Evolutionary conservation across 148 eudicot genomes (phyloP).

Genomic region (Cornus kousa): DNA sequence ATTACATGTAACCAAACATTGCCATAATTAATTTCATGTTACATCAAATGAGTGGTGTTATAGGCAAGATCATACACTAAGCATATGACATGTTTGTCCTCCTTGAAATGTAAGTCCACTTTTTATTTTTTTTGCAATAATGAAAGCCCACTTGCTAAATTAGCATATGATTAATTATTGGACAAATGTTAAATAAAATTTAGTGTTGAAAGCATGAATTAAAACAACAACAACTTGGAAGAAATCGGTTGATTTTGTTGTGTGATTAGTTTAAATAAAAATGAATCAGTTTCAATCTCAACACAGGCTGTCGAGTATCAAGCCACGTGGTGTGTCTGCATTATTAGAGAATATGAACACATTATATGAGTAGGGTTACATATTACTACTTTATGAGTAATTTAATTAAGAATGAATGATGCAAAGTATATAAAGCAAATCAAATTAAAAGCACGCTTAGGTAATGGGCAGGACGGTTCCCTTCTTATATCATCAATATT

Average conservation of each 20-base stretch:
- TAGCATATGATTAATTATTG: too few species aligned
- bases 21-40: too few species aligned
- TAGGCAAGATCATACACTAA: too few species aligned
- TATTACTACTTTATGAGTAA: too few species aligned
- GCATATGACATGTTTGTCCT: too few species aligned
- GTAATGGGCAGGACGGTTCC: slow-evolving; percentile 17
- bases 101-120: too few species aligned
- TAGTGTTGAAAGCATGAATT: background rate
- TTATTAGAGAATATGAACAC: background rate
- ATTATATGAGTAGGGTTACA: background rate
- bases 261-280: background rate
- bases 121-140: too few species aligned
- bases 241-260: too few species aligned
- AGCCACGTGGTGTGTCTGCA: slow-evolving; percentile 14
- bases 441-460: background rate
- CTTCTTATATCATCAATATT: background rate
- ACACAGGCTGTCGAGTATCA: slow-evolving; percentile 15
- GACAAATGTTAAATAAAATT: background rate
- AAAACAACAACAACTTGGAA: too few species aligned
- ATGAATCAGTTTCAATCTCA: slow-evolving; percentile 3
- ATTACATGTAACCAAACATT: too few species aligned
- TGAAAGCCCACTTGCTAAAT: background rate
- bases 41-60: too few species aligned
- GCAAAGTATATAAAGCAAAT: background rate
- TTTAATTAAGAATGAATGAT: background rate